Evolutionary conservation across 306 rosid genomes (phyloP), one percentile per base, ranked within the genome.

Genomic region (Trifolium pratense): DNA sequence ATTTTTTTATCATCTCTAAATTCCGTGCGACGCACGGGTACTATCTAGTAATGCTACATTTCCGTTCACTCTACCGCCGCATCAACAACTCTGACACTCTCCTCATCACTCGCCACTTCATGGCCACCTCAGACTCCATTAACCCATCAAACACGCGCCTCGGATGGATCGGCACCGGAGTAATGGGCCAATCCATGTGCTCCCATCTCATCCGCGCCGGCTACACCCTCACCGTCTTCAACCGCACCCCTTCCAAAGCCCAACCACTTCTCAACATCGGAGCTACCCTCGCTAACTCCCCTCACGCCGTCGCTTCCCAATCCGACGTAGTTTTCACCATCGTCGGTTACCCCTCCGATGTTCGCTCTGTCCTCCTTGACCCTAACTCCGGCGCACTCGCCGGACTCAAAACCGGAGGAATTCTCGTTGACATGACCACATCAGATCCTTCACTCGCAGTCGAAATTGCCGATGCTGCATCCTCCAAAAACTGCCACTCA

Each of bases 121-220:
- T 90, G 96, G 85, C 96, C 40, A 3, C 70, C 71, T 12, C 81
- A 32, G 91, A 80, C 42, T 73, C 78, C 69, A 12, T 80, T 14
- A 85, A 58, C 88, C 97, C 98, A 12, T 79, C 90, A 10, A 87
- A 40, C 65, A 89, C 93, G 17, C 96, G 97, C 7, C 81, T 93
- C 64, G 98, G 98, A 32, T 93, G 98, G 97, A 91, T 93, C 82
- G 98, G 98, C 32, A 93, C 98, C 29, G 98, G 98, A 42, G 87
- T 93, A 1, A 93, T 93, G 98, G 98, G 98, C 57, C 91, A 70
- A 5, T 90, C 86, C 80, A 93, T 93, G 98, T 87, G 93, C 72
- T 49, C 84, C 81, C 98, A 91, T 81, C 84, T 93, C 58, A 81
- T 93, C 79, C 86, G 80, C 53, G 96, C 97, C 71, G 98, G 98